Evolutionary conservation across 164 flowering plant species (phyloP), one percentile per base, ranked within the genome.

Genomic region (Cinnamomum chago): DNA sequence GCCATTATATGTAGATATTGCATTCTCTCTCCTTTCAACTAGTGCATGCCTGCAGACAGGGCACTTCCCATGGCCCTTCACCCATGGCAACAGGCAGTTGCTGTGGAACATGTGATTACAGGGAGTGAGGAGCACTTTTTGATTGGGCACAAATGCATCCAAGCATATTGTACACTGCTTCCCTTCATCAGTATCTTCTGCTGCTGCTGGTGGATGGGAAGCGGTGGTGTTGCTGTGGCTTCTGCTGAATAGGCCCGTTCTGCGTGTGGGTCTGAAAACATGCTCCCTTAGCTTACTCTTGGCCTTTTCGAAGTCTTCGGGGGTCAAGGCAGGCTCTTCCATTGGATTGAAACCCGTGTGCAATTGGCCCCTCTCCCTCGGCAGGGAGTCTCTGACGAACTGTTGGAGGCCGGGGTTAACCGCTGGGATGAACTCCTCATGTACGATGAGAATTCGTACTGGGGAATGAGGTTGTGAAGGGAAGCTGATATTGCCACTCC

Each of bases 101-200:
- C 85, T 84, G 67, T 95, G 98, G 76, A 90, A 95, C 95, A 91
- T 90, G 77, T 93, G 99, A n/a, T 85, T 80, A 81, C 99, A 93
- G 0, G 98, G 99, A 20, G 98, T 93, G 24, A 88, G 27, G 72
- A 82, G 82, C 27, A 95, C 90, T 28, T 81, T 80, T 66, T 88
- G 79, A 40, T 75, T 74, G 7, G 88, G 78, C 76, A 86, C 87
- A 64, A 95, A 92, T 72, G 90, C 92, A n/a, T 95, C 98, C 72
- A 93, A 81, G 84, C 98, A 95, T 73, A 93, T 77, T 2, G 92
- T 83, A 74, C 99, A 95, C 18, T 86, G 80, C 78, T 86, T 85
- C 3, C 80, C 71, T 17, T 51, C 30, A 20, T 67, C 82, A 22
- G 85, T 90, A 5, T 87, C 87, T 23, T 83, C 86, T 2, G 72